Percentiles rank a stretch among this genome's conserved stretches.
Evolutionary conservation across 2,329 filamentous ascomycete genomes (phyloP).

Genomic region (Macrophomina pseudophaseolina): DNA sequence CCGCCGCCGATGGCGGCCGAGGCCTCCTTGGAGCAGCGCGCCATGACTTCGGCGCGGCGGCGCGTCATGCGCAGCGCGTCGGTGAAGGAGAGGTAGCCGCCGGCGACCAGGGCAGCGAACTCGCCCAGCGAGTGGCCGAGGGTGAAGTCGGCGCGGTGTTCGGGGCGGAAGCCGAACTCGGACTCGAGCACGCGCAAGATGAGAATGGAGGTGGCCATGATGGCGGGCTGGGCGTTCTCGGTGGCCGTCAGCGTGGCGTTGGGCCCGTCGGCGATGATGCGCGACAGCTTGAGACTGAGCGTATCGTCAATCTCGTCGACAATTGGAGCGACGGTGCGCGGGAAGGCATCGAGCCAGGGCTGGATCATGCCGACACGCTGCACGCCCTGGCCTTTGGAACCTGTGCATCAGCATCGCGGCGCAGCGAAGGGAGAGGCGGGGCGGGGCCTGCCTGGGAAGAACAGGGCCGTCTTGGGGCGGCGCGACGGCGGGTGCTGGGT

Average conservation of each 20-base stretch:
- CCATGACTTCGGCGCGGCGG: conserved; percentile 81
- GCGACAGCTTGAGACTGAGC: conserved; percentile 71
- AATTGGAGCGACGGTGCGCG: conserved; percentile 73
- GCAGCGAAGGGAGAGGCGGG: not conserved
- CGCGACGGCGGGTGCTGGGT: not conserved
- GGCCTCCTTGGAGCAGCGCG: conserved; percentile 72
- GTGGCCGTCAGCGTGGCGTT: conserved; percentile 79
- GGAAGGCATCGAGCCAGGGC: conserved; percentile 87
- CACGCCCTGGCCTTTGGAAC: conserved; percentile 78
- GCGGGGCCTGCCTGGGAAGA: conserved; percentile 40
- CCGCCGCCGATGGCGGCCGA: conserved; percentile 68
- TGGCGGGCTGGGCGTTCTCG: conserved; percentile 88
- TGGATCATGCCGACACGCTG: conserved; percentile 87
- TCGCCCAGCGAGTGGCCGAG: conserved; percentile 92
- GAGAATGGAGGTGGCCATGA: conserved; percentile 92
- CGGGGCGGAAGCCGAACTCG: conserved; percentile 78
- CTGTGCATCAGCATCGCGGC: conserved; percentile 7
- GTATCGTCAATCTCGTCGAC: conserved; percentile 84
- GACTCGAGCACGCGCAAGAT: conserved; percentile 85
- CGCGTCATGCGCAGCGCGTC: conserved; percentile 81
- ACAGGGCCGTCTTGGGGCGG: conserved; percentile 45
- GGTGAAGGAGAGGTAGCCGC: conserved; percentile 76
- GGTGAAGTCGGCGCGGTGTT: conserved; percentile 76
- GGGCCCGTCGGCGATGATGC: conserved; percentile 79
- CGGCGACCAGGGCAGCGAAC: conserved; percentile 87